Conservation (phyloP, 768 basidiomycete genomes). For the Tylopilus felleus region DNA sequence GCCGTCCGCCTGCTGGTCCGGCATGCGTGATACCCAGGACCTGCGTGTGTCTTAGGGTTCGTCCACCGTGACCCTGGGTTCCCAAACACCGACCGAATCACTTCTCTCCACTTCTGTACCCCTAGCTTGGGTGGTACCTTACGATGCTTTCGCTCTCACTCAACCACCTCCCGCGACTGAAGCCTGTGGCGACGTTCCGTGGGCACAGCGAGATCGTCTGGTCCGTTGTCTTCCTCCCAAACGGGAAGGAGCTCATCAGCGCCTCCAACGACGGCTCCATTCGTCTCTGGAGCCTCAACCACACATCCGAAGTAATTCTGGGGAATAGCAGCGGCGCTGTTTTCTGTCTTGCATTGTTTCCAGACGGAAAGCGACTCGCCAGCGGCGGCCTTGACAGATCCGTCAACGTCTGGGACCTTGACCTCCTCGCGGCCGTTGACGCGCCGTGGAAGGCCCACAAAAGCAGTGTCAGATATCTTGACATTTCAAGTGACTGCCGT, state of each 20-base stretch:
- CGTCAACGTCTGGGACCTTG: constrained; percentile 31
- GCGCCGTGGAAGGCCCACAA: constrained; percentile 24
- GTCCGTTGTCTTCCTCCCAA: constrained; percentile 28
- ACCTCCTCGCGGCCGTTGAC: constrained; percentile 13
- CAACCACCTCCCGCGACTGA: constrained; percentile 26
- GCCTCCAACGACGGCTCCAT: constrained; percentile 31
- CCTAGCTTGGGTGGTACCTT: constrained; percentile 22
- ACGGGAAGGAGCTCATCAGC: constrained; percentile 23
- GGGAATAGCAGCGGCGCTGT: constrained; percentile 20
- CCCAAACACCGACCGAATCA: constrained; percentile 22
- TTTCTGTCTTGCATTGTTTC: constrained; percentile 27
- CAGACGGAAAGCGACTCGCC: constrained; percentile 25
- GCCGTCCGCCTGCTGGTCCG: constrained; percentile 32
- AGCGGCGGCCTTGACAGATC: constrained; percentile 32
- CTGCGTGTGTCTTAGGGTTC: constrained; percentile 31
- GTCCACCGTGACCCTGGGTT: constrained; percentile 24
- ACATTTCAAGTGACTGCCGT: constrained; percentile 27
- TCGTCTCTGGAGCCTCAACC: constrained; percentile 29
- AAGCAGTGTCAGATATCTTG: constrained; percentile 28
- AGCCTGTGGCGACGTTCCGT: constrained; percentile 20
- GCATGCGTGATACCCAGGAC: constrained; percentile 30
- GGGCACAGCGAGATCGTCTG: constrained; percentile 30
- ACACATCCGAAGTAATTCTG: constrained; percentile 24
- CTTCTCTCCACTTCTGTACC: constrained; percentile 20
- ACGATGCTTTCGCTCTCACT: constrained; percentile 32